Conservation (phyloP, 768 basidiomycete genomes). For the Collybia sordida region DNA sequence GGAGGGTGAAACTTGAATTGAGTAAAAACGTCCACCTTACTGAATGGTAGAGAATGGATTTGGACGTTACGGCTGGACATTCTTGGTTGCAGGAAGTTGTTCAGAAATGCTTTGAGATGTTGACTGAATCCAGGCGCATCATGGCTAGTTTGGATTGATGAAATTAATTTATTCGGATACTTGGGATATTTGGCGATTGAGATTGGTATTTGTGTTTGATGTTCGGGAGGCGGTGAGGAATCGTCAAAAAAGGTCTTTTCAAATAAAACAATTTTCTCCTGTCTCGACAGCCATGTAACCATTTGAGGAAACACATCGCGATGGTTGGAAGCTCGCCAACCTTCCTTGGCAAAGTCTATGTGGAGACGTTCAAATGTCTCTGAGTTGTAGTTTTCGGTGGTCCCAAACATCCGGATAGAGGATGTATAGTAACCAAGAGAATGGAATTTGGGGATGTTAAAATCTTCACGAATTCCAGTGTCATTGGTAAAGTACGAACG, state of each 20-base stretch:
- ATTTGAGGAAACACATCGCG: slow-evolving; percentile 32
- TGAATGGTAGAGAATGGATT: slow-evolving; percentile 14
- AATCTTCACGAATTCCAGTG: slow-evolving; percentile 21
- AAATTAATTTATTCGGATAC: slow-evolving; percentile 13
- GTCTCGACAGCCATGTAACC: slow-evolving; percentile 32
- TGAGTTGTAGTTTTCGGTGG: slow-evolving; percentile 29
- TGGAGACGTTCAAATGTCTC: slow-evolving; percentile 38
- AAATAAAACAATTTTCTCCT: slow-evolving; percentile 29
- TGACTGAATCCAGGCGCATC: slow-evolving; percentile 20
- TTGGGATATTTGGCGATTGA: slow-evolving; percentile 5
- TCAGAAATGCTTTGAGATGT: slow-evolving; percentile 23
- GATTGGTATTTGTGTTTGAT: background rate
- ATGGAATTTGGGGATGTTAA: slow-evolving; percentile 40
- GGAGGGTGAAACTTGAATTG: slow-evolving; percentile 20
- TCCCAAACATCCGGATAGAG: slow-evolving; percentile 22
- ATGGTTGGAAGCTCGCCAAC: slow-evolving; percentile 27
- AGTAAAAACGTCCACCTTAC: slow-evolving; percentile 18
- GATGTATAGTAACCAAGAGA: slow-evolving; percentile 28
- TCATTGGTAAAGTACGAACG: slow-evolving; percentile 26
- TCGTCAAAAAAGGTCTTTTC: background rate
- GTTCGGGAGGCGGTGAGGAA: background rate
- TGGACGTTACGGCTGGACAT: background rate
- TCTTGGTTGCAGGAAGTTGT: slow-evolving; percentile 14
- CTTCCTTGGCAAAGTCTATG: slow-evolving; percentile 39
- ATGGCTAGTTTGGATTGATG: slow-evolving; percentile 11